Base-by-base conservation (phyloP, 805 yeast genomes). In the Cyberlindnera americana region DNA sequence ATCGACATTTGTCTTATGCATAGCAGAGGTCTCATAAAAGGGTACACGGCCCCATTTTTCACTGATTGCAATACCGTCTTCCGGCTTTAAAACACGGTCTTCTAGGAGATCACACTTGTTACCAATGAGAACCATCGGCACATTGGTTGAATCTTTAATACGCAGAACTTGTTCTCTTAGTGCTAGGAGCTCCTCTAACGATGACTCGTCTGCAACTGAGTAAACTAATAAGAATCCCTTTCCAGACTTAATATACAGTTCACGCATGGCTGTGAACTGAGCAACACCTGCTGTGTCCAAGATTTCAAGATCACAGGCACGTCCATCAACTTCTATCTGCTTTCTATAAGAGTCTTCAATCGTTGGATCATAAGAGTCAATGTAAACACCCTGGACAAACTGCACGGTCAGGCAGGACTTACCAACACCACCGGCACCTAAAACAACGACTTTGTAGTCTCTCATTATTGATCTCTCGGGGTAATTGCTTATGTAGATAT, bases 371-470 rank as follows among this genome's bases (percentile, higher is more conserved):
- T 91, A 91, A 26, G 88, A 75, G 55, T 91, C 97, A 40, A 87
- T 78, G 60, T 87, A 90, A 3, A 84, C 83, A 10, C 93, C 93
- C 59, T 87, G 95, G 4, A 88, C 95, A 57, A 84, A 90, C 58
- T 88, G 95, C 6, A 88, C 95, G 2, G 96, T 89, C 29, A 91
- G 69, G 28, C 95, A 89, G 18, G 97, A 87, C 56, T 91, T 91
- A 53, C 99, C 99, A 8, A 88, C 96, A 64, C 97, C 96, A 53
- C 97, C 97, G 12, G 96, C 95, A 45, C 99, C 99, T 43, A 91
- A 69, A 15, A 91, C 93, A 14, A 87, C 97, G 32, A 93, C 69
- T 59, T 87, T 88, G 62, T 89, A 89, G 59, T 90, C 97, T 69
- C 46, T 42, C 46, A 42, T 42, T 25, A 25, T 29, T 6, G 7